Evolutionary conservation across 2,329 filamentous ascomycete genomes (phyloP).

Genomic region (Chaetomium sp.): DNA sequence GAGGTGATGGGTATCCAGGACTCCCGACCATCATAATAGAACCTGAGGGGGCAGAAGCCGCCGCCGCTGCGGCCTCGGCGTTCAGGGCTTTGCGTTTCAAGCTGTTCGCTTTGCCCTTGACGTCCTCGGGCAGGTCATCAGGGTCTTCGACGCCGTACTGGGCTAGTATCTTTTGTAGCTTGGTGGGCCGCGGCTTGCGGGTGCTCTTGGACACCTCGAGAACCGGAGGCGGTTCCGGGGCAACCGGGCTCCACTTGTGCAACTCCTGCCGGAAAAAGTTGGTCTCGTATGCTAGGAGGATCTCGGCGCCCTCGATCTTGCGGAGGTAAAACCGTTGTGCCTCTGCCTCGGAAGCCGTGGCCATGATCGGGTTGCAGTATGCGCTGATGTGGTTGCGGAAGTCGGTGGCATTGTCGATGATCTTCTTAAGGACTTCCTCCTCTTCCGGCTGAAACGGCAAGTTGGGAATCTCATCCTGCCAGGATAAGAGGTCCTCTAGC

Average conservation of each 20-base stretch:
- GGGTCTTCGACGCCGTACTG: constrained; percentile 87
- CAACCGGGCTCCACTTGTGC: constrained; percentile 92
- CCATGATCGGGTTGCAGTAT: constrained; percentile 79
- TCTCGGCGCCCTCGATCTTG: constrained; percentile 96
- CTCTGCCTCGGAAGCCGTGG: constrained; percentile 81
- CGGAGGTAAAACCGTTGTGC: constrained; percentile 93
- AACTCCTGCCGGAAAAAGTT: constrained; percentile 96
- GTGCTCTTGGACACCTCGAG: constrained; percentile 88
- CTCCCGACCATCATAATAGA: constrained; percentile 38
- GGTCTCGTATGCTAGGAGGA: constrained; percentile 88
- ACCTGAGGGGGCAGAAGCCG: constrained; percentile 34
- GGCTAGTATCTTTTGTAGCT: constrained; percentile 91
- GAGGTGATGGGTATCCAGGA: constrained; percentile 41
- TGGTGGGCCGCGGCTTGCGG: constrained; percentile 92
- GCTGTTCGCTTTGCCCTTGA: constrained; percentile 75
- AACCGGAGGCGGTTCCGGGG: constrained; percentile 80
- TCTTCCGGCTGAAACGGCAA: constrained; percentile 96
- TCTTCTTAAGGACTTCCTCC: constrained; percentile 80
- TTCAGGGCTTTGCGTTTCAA: constrained; percentile 71
- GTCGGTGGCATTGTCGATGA: constrained; percentile 79
- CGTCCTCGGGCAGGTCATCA: constrained; percentile 82
- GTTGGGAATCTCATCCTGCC: constrained; percentile 77
- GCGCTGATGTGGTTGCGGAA: constrained; percentile 82
- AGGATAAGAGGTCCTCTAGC: constrained; percentile 81
- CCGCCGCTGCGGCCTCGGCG: constrained; percentile 54